Evolutionary conservation across 2,329 filamentous ascomycete species (phyloP).

Genomic region (Penicillium sp.): DNA sequence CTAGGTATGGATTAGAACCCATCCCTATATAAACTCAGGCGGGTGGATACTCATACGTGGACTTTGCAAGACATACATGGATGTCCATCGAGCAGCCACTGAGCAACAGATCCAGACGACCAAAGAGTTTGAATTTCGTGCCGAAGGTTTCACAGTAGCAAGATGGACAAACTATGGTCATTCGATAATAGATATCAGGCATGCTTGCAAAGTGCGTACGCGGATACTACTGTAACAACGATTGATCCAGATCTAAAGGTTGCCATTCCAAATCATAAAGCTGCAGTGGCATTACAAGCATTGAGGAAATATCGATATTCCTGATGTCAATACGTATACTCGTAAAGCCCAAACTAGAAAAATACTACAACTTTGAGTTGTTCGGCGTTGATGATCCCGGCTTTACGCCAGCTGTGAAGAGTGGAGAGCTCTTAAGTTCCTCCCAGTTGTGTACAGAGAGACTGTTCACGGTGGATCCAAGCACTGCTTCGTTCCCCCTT

Average conservation of each 20-base stretch:
- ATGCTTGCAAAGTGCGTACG: background rate
- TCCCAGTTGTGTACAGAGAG: slow-evolving; percentile 9
- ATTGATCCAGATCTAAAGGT: too few relatives aligned
- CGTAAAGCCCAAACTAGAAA: too few relatives aligned
- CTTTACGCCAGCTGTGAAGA: slow-evolving; percentile 11
- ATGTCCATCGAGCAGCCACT: slow-evolving; percentile 25
- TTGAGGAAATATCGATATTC: too few relatives aligned
- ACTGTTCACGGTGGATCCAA: slow-evolving; percentile 6
- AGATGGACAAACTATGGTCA: slow-evolving; percentile 26
- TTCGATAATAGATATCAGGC: slow-evolving; percentile 24
- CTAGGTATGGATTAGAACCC: slow-evolving; percentile 22
- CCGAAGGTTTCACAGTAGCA: slow-evolving; percentile 20
- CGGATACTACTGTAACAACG: too few relatives aligned
- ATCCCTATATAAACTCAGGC: slow-evolving; percentile 27
- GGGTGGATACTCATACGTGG: slow-evolving; percentile 32
- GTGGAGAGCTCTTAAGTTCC: slow-evolving; percentile 10
- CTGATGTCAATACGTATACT: too few relatives aligned
- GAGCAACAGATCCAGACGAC: slow-evolving; percentile 28
- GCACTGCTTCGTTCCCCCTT: slow-evolving; percentile 12
- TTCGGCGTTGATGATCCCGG: slow-evolving; percentile 1
- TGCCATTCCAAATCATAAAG: too few relatives aligned
- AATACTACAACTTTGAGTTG: too few relatives aligned
- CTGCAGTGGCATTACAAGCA: too few relatives aligned
- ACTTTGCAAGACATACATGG: slow-evolving; percentile 23
- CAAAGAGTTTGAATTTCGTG: slow-evolving; percentile 20